Evolutionary conservation across 345 rosid genomes (phyloP), one percentile per base, ranked within the genome.

Genomic region (Moricandia arvensis): DNA sequence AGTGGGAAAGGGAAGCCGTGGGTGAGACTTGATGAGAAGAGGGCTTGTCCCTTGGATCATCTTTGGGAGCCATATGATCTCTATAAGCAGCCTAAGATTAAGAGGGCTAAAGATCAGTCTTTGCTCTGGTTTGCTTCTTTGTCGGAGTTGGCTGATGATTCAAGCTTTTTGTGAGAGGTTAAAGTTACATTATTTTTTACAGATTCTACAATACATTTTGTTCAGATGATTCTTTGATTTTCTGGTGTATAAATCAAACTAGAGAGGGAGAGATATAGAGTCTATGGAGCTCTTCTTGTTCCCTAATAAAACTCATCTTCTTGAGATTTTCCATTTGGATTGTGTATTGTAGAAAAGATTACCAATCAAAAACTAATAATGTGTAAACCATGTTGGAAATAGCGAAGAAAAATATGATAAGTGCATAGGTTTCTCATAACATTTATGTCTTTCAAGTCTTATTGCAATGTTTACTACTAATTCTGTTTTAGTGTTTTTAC

Each of bases 1-100:
- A 95, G 99, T 60, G 99, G 99, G 1, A 92, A 95, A 80, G 99
- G 99, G 66, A 95, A 95, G 72, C 99, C 99, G 1, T 95, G 99
- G 99, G 91, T 81, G 1, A 80, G 99, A 26, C 88, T 95, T 4
- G 98, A 95, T 61, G 87, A 83, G 18, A 75, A 76, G 75, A 88
- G 85, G 18, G 82, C 98, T 2, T 95, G 99, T 70, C 87, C 88
- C 2, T 53, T 92, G 31, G 99, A 95, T 83, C 77, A 79, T 82
- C 82, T 92, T 0, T 95, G 99, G 99, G 81, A 85, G 75, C 97
- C 96, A 0, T 95, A 90, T 59, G 99, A 95, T 80, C 80, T 94
- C n/a, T 84, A 61, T 75, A 80, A 82, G 73, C 72, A 82, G 73
- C 72, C 47, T 26, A 79, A 68, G 78, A 68, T 73, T 38, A 78